Evolutionary conservation across 257 asterid species (phyloP).

Genomic region (Orobanche coerulescens): DNA sequence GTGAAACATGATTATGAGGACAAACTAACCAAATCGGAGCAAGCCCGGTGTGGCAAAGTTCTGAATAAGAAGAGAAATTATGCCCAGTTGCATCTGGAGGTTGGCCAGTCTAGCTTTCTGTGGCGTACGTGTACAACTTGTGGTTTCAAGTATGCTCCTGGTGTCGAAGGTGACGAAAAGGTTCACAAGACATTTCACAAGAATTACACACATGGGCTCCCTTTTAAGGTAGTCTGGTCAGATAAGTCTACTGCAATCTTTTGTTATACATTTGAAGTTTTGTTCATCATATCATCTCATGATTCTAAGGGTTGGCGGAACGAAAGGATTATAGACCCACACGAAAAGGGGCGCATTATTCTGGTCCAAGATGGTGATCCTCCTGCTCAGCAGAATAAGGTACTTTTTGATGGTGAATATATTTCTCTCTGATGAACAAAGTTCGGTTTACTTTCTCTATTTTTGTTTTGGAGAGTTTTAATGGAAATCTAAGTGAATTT

Average conservation of each 20-base stretch:
- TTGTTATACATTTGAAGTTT: not conserved
- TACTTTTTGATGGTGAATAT: constrained; percentile 10
- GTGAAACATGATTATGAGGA: constrained; percentile 22
- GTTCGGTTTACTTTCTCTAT: not conserved
- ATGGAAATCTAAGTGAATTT: not conserved
- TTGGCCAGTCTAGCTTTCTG: constrained; percentile 77
- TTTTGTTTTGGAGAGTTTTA: constrained; percentile 2
- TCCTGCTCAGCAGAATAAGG: constrained; percentile 55
- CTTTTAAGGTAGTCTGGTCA: constrained; percentile 47
- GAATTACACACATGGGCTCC: constrained; percentile 65
- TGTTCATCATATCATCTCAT: constrained; percentile 4
- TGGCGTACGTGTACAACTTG: constrained; percentile 51
- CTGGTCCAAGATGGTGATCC: constrained; percentile 71
- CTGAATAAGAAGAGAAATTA: constrained; percentile 63
- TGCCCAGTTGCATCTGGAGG: constrained; percentile 62
- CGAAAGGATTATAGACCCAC: constrained; percentile 40
- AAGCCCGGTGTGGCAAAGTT: constrained; percentile 29
- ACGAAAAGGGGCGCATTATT: constrained; percentile 48
- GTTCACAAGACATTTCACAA: constrained; percentile 71
- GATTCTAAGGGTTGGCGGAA: constrained; percentile 61
- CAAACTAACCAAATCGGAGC: constrained; percentile 17
- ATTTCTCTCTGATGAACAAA: constrained; percentile 1
- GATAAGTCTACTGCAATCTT: not conserved
- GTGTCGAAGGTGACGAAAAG: constrained; percentile 61
- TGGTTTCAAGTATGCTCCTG: constrained; percentile 59